Conservation (phyloP, 495 filamentous ascomycete species). For the Lepidopterella palustris region DNA sequence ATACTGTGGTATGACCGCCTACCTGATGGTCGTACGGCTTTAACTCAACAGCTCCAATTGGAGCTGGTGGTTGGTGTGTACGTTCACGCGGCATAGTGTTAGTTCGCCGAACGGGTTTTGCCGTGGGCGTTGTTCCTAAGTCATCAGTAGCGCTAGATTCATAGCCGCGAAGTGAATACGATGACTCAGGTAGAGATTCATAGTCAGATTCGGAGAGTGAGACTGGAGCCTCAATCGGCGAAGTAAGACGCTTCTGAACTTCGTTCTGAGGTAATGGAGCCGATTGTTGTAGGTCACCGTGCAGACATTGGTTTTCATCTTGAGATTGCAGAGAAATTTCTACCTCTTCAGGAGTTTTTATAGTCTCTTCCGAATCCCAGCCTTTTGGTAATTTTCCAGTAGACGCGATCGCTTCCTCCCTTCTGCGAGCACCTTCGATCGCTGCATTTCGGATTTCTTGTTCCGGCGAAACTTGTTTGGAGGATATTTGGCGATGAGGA, state of each 20-base stretch:
- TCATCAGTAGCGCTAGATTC: constrained; percentile 53
- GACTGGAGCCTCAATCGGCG: constrained; percentile 11
- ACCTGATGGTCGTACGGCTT: constrained; percentile 98
- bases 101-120: constrained; percentile 37
- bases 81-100: constrained; percentile 1
- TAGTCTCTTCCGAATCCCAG: constrained; percentile 19
- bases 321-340: constrained; percentile 59
- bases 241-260: constrained; percentile 8
- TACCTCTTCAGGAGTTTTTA: constrained; percentile 35
- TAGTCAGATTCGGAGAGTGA: constrained; percentile 54
- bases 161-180: constrained; percentile 43
- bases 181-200: constrained; percentile 50
- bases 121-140: constrained; percentile 54
- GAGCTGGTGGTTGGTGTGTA: constrained; percentile 40
- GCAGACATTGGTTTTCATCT: constrained; percentile 53
- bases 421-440: constrained; percentile 10
- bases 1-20: constrained; percentile 91
- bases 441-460: constrained; percentile 14
- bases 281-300: constrained; percentile 48
- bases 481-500: constrained; percentile 61
- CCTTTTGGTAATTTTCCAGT: constrained; percentile 35
- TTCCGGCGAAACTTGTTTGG: constrained; percentile 5
- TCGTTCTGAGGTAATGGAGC: constrained; percentile 19
- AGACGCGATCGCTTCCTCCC: constrained; percentile 12
- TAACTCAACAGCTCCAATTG: constrained; percentile 85